A percentile compares a stretch with the other conserved stretches of the same genome.
Evolutionary conservation across 2,329 filamentous ascomycete genomes (phyloP).

Genomic region (Paecilomyces niveus): DNA sequence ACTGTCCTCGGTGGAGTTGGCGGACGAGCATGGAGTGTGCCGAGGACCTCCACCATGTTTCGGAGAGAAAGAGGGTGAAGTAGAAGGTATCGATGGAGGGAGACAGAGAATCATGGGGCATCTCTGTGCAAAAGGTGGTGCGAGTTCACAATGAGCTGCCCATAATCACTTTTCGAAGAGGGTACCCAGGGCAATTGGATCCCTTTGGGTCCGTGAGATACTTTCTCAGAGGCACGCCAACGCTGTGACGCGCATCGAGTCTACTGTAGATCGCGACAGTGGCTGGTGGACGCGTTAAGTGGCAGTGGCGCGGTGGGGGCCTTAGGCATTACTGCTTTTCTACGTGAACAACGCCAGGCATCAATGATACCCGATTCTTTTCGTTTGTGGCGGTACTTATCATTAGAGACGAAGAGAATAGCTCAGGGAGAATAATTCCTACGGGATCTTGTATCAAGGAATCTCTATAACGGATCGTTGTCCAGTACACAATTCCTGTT

Average conservation of each 20-base stretch:
- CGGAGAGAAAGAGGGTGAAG: conserved; percentile 8
- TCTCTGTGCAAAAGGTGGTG: conserved; percentile 14
- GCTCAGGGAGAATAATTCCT: background rate
- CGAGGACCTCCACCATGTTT: conserved; percentile 40
- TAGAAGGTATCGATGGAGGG: conserved; percentile 4
- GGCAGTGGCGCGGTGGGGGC: conserved; percentile 17
- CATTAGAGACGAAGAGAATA: too few relatives aligned
- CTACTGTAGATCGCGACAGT: conserved; percentile 14
- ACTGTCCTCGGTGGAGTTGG: conserved; percentile 48
- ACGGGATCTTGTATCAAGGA: background rate
- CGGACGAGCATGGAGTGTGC: conserved; percentile 45
- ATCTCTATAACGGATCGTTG: background rate
- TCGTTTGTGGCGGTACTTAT: too few relatives aligned
- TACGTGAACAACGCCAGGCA: background rate
- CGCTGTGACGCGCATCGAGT: conserved; percentile 1
- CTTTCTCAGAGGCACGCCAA: background rate
- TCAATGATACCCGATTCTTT: background rate
- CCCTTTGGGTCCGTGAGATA: background rate
- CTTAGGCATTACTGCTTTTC: conserved; percentile 14
- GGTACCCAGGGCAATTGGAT: background rate
- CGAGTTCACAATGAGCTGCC: conserved; percentile 1
- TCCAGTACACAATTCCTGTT: background rate
- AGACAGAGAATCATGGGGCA: conserved; percentile 17
- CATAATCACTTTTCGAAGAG: conserved; percentile 1
- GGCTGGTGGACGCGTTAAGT: conserved; percentile 29